A percentile compares a stretch with the other conserved stretches of the same genome.
These are phyloP conservation scores for Cryphonectria radicalis DNA, from an alignment of 2,329 filamentous ascomycete species.

Conservation along the genomic window DNA sequence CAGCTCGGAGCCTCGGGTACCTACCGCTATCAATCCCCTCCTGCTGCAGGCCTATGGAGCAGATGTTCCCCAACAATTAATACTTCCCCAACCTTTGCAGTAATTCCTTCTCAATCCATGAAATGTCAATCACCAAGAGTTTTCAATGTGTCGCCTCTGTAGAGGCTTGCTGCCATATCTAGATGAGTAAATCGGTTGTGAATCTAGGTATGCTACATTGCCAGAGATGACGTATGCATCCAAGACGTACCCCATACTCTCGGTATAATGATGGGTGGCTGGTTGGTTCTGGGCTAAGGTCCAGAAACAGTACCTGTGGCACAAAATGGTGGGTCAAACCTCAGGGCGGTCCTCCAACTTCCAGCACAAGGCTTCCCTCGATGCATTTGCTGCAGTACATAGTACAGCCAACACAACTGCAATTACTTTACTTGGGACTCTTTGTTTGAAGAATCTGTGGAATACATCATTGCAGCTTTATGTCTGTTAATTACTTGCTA, in stretches of 20 bases:
- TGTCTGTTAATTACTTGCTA: neutral
- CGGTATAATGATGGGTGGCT: neutral
- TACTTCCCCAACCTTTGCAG: neutral
- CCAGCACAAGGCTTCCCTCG: neutral
- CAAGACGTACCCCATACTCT: neutral
- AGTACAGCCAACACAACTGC: neutral
- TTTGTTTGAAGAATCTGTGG: neutral
- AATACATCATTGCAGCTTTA: neutral
- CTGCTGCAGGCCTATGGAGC: neutral
- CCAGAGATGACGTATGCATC: neutral
- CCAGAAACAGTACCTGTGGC: neutral
- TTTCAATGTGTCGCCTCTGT: neutral
- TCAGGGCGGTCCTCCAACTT: neutral
- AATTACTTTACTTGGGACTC: neutral
- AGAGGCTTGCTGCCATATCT: neutral
- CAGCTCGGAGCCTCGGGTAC: constrained; percentile 9
- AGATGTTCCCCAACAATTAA: neutral
- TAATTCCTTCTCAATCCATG: neutral
- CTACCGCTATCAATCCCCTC: constrained; percentile 2
- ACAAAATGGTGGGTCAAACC: neutral
- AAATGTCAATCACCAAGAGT: neutral
- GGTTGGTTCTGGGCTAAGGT: neutral
- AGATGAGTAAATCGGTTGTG: neutral
- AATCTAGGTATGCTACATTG: neutral
- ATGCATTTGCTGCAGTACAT: neutral